Evolutionary conservation across 2,329 filamentous ascomycete genomes (phyloP).

Genomic region (Botryotinia globosa): DNA sequence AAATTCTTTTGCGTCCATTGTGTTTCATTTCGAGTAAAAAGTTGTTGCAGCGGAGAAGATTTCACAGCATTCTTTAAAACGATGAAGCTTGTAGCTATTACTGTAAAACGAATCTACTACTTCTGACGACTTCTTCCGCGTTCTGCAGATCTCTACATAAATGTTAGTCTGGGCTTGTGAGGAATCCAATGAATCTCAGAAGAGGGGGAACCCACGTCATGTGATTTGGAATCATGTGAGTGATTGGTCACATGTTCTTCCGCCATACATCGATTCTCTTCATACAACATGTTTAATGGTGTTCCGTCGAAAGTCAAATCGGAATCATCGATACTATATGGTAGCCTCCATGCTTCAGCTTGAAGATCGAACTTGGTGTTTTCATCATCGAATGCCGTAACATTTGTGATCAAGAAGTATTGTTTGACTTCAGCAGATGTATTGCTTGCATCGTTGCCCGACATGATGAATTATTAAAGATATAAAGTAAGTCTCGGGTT

Average conservation of each 20-base stretch:
- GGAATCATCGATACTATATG: constrained; percentile 34
- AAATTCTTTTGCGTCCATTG: neutral
- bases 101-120: neutral
- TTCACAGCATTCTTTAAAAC: neutral
- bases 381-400: neutral
- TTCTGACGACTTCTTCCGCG: constrained; percentile 18
- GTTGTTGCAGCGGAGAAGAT: neutral
- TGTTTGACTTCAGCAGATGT: constrained; percentile 16
- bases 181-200: neutral
- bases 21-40: neutral
- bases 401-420: constrained; percentile 27
- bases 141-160: neutral
- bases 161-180: neutral
- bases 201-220: neutral
- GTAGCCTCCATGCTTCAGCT: constrained; percentile 30
- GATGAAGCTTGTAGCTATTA: neutral
- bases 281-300: constrained; percentile 35
- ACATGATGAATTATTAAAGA: constrained; percentile 10
- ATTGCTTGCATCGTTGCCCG: constrained; percentile 3
- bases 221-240: neutral
- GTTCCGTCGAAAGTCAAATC: constrained; percentile 37
- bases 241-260: constrained; percentile 22
- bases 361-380: constrained; percentile 26
- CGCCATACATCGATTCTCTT: constrained; percentile 32
- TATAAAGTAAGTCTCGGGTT: neutral